Percentiles rank a stretch among this genome's conserved stretches.
Evolutionary conservation across 1,284 basidiomycete species (phyloP).

Genomic region (Kalmanozyma brasiliensis): DNA sequence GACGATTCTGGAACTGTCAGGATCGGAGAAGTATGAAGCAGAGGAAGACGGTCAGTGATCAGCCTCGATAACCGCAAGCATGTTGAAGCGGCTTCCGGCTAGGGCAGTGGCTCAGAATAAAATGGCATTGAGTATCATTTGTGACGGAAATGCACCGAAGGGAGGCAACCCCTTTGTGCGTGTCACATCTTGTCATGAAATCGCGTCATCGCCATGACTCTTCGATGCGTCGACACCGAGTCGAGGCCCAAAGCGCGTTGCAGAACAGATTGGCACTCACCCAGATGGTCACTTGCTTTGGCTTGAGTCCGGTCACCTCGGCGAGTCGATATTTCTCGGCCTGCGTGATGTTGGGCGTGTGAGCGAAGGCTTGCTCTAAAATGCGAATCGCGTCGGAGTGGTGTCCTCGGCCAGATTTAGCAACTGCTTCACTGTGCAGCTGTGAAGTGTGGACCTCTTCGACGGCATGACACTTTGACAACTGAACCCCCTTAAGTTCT

Average conservation of each 20-base stretch:
- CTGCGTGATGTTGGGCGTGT: constrained; percentile 62
- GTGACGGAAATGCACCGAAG: background rate
- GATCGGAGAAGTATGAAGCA: no score
- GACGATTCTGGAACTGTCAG: constrained; percentile 55
- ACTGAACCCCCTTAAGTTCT: no score
- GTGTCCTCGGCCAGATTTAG: constrained; percentile 32
- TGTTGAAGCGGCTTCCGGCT: background rate
- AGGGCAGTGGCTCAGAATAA: background rate
- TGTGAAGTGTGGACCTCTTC: no score
- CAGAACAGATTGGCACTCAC: constrained; percentile 45
- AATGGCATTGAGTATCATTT: background rate
- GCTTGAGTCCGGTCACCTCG: constrained; percentile 58
- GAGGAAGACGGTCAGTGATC: background rate
- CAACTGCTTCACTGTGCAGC: no score
- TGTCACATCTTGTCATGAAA: background rate
- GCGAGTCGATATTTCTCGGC: constrained; percentile 63
- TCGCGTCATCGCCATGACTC: constrained; percentile 8
- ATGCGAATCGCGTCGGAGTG: constrained; percentile 45
- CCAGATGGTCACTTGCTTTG: constrained; percentile 66
- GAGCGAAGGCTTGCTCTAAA: constrained; percentile 59
- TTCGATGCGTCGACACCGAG: background rate
- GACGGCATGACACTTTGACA: no score
- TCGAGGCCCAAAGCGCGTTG: constrained; percentile 1
- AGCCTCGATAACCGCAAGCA: background rate
- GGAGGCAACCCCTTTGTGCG: background rate